Conservation (phyloP, 2,329 filamentous ascomycete genomes). For the Microdochium trichocladiopsis region DNA sequence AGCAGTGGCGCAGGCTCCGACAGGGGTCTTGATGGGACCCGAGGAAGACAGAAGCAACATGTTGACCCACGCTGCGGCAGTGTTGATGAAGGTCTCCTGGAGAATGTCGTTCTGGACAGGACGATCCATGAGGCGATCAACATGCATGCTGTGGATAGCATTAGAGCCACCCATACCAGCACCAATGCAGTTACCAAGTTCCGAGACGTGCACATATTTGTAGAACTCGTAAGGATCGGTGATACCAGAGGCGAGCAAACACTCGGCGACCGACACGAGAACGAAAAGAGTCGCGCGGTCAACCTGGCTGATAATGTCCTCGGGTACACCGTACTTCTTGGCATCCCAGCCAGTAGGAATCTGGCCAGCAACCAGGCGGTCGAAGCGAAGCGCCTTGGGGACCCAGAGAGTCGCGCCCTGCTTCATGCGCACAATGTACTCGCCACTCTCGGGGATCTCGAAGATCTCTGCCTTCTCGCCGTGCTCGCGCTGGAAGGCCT, state of each 20-base stretch:
- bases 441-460: constrained; percentile 85
- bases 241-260: constrained; percentile 86
- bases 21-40: constrained; percentile 96
- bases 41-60: constrained; percentile 97
- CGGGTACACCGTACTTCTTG: constrained; percentile 90
- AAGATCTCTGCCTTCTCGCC: constrained; percentile 97
- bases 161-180: constrained; percentile 95
- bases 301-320: constrained; percentile 96
- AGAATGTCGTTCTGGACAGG: constrained; percentile 98
- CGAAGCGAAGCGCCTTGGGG: constrained; percentile 93
- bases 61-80: constrained; percentile 99
- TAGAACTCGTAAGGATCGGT: constrained; percentile 99
- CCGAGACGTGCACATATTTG: constrained; percentile 97
- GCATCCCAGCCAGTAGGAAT: constrained; percentile 97
- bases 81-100: constrained; percentile 99
- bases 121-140: constrained; percentile 93
- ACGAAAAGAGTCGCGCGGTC: constrained; percentile 95
- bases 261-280: constrained; percentile 87
- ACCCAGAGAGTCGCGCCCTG: constrained; percentile 94
- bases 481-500: constrained; percentile 96
- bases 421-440: constrained; percentile 90
- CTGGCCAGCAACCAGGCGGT: constrained; percentile 94
- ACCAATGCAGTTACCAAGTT: constrained; percentile 96
- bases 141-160: constrained; percentile 95
- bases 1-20: constrained; percentile 93